A percentile compares a stretch with the other conserved stretches of the same genome.
phyloP scores from a whole-genome alignment of 1,139 yeast species.

The Candida tunisiensis region DNA sequence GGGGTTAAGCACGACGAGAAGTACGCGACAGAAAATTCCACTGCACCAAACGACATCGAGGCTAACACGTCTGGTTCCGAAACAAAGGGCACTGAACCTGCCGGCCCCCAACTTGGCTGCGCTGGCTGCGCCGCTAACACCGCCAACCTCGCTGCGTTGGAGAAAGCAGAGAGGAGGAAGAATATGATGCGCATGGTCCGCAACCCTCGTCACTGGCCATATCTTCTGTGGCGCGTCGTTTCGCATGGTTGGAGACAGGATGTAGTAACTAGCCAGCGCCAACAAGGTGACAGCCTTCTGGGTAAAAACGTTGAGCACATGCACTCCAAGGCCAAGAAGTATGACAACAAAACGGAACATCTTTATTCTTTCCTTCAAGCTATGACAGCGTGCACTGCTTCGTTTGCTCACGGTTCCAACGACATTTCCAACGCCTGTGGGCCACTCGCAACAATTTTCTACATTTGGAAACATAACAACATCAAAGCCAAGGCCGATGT shows the following conservation, averaged over 20 bases:
- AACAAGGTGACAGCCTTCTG: no score
- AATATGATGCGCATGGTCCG: no score
- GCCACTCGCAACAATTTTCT: conserved; percentile 51
- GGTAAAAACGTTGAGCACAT: conserved; percentile 24
- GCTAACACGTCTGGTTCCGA: conserved; percentile 3
- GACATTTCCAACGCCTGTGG: conserved; percentile 72
- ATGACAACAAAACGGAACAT: conserved; percentile 57
- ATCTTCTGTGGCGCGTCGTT: conserved; percentile 29
- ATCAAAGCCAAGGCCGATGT: conserved; percentile 35
- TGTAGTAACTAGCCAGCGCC: conserved; percentile 35
- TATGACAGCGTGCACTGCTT: conserved; percentile 63
- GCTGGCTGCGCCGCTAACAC: background rate
- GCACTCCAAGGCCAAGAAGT: conserved; percentile 44
- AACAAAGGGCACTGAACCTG: background rate
- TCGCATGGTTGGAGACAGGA: conserved; percentile 53
- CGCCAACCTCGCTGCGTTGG: background rate
- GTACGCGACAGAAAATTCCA: no score
- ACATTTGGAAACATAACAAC: conserved; percentile 40
- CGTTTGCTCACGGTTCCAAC: conserved; percentile 72
- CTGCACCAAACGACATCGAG: no score
- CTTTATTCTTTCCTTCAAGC: conserved; percentile 56
- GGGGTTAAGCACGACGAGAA: no score
- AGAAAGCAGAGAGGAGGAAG: no score
- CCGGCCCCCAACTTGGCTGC: background rate
- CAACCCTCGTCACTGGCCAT: conserved; percentile 44